Conservation (phyloP, 1,139 yeast species). For the Lodderomyces metapsilosis region DNA sequence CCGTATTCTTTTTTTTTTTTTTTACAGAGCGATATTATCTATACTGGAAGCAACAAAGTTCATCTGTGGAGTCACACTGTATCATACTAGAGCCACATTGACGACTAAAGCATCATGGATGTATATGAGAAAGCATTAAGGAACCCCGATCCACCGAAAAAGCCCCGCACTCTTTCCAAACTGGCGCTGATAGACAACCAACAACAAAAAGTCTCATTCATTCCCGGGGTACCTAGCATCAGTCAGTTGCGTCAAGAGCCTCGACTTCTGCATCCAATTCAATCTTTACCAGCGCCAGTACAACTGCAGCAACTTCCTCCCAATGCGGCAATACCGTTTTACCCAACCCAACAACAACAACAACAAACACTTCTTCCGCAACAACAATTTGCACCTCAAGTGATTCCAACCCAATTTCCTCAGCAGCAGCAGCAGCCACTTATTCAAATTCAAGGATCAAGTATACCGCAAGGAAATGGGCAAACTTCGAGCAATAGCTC, state of each 20-base stretch:
- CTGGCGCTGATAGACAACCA: background rate
- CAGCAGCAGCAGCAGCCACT: constrained; percentile 3
- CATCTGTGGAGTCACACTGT: too few species aligned
- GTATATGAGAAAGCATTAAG: constrained; percentile 15
- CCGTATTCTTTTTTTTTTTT: too few species aligned
- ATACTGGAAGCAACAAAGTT: too few species aligned
- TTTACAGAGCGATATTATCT: too few species aligned
- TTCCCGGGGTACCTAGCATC: constrained; percentile 1
- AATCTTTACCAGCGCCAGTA: background rate
- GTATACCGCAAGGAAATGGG: too few species aligned
- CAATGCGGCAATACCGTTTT: background rate
- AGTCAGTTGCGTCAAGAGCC: constrained; percentile 6
- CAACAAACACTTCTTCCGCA: background rate
- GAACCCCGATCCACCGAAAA: constrained; percentile 16
- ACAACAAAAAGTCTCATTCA: background rate
- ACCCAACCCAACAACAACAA: too few species aligned
- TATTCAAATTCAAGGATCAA: too few species aligned
- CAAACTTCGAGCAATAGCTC: background rate
- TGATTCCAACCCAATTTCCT: background rate
- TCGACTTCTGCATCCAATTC: constrained; percentile 3
- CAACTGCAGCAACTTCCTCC: constrained; percentile 1
- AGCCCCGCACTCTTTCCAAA: background rate
- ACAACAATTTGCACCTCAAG: background rate
- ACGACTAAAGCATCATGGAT: too few species aligned
- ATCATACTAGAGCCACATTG: too few species aligned